These are phyloP conservation scores for Boletellus sp. DNA, from an alignment of 768 basidiomycete species.

Conservation along the genomic window DNA sequence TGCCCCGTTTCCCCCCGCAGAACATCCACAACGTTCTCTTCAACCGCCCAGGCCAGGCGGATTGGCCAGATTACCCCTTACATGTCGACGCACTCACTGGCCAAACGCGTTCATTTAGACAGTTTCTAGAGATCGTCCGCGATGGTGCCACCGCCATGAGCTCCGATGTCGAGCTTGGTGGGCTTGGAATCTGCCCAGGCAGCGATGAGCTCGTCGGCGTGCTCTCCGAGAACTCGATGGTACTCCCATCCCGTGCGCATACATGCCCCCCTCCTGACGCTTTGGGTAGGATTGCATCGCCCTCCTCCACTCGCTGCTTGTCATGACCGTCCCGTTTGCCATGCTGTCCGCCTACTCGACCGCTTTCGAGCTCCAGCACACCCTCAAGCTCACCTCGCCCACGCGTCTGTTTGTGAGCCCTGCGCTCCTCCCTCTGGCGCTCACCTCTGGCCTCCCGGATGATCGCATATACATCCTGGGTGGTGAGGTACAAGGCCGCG, in stretches of 20 bases:
- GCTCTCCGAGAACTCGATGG: constrained; percentile 65
- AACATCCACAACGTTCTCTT: constrained; percentile 58
- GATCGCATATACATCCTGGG: constrained; percentile 49
- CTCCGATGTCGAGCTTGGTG: constrained; percentile 44
- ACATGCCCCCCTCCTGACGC: neutral
- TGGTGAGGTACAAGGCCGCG: constrained; percentile 39
- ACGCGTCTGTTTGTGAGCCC: constrained; percentile 56
- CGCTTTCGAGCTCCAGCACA: constrained; percentile 51
- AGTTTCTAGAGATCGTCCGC: constrained; percentile 49
- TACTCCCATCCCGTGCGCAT: constrained; percentile 22
- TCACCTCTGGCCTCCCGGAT: constrained; percentile 35
- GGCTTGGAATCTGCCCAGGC: constrained; percentile 47
- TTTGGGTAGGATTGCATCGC: constrained; percentile 49
- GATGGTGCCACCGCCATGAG: constrained; percentile 57
- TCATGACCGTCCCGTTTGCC: constrained; percentile 48
- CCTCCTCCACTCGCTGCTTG: constrained; percentile 47
- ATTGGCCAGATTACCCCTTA: constrained; percentile 53
- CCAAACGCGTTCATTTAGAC: constrained; percentile 39
- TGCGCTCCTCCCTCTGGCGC: constrained; percentile 39
- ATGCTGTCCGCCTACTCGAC: constrained; percentile 55
- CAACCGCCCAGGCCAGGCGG: constrained; percentile 48
- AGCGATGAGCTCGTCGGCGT: constrained; percentile 63
- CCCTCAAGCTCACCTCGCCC: constrained; percentile 43
- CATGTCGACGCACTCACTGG: constrained; percentile 57
- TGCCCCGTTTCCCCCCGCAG: constrained; percentile 44